Evolutionary conservation across 352 stramenopile species (phyloP).

Genomic region (Globisporangium takayamanum): DNA sequence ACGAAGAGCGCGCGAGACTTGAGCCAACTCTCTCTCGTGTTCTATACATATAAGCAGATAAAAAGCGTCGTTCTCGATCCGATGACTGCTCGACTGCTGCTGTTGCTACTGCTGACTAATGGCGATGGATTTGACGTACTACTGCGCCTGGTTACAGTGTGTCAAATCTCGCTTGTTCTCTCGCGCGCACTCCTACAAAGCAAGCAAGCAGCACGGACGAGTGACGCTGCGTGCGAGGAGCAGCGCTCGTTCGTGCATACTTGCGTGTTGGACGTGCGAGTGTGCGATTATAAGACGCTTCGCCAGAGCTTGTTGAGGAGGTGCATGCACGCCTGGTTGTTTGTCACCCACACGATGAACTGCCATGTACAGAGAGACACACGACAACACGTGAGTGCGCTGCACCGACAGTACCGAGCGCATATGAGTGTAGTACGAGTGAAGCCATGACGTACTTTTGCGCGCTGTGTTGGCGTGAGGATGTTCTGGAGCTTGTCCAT

Average conservation of each 20-base stretch:
- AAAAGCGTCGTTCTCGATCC: too few relatives aligned
- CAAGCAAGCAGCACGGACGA: not conserved
- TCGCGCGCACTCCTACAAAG: too few relatives aligned
- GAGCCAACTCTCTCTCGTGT: too few relatives aligned
- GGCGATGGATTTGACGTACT: not conserved
- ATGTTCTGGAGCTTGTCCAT: constrained; percentile 94
- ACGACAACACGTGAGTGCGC: constrained; percentile 3
- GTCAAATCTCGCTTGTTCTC: too few relatives aligned
- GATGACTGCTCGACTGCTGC: too few relatives aligned
- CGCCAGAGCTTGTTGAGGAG: constrained; percentile 96
- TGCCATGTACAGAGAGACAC: constrained; percentile 19
- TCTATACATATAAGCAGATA: too few relatives aligned
- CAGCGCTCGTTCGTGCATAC: not conserved
- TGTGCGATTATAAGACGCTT: constrained; percentile 69
- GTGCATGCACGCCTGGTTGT: constrained; percentile 94
- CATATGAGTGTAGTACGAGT: not conserved
- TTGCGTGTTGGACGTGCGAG: not conserved
- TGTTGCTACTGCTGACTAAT: not conserved
- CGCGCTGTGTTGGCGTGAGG: constrained; percentile 89
- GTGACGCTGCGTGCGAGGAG: not conserved
- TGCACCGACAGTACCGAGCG: not conserved
- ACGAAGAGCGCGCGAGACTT: too few relatives aligned
- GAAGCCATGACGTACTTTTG: constrained; percentile 49
- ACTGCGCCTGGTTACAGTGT: not conserved
- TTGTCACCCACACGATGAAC: constrained; percentile 95